Base-by-base conservation (phyloP, 768 basidiomycete genomes). In the Boletus pseudo-olivaceus region DNA sequence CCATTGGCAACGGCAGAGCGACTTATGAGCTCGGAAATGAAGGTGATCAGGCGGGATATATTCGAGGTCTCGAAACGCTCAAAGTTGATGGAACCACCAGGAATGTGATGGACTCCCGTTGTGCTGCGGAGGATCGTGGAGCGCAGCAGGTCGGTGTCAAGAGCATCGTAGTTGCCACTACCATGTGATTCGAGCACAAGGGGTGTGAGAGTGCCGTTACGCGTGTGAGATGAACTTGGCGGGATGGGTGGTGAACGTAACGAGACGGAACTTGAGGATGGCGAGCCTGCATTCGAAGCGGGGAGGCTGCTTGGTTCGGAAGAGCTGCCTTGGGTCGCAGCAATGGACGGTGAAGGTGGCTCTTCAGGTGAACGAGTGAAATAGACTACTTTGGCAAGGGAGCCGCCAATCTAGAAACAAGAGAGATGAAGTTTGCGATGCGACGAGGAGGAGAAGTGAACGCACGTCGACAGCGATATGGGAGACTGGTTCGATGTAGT, bases 391-490 rank as follows among this genome's bases (percentile, higher is more conserved):
- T 99, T 99, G 56, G 95, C 96, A 14, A 99, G 76, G 12, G 95
- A 97, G 40, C 97, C 97, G 27, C 97, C 97, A 67, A 98, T 88
- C 95, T 98, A 64, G 50, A 64, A 43, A 48, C 30, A 34, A 39
- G 26, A 33, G 38, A 54, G 14, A 33, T 61, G 29, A 56, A 14
- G 6, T 37, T 32, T n/a, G 34, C 26, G 9, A 15, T 45, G 47
- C 41, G 42, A 56, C 17, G 19, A 39, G 49, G 34, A 14, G n/a
- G 5, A 39, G 14, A 14, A 45, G 42, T 10, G 27, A 4, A 82
- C 93, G 76, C 68, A 96, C 95, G 68, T 99, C 96, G 52, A 99
- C 87, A 4, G 97, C 97, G 51, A 98, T 94, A 69, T 98, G 94
- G 19, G 94, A 97, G 15, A 99, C 88, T 23, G 93, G 92, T 72